Evolutionary conservation across 352 stramenopile species (phyloP).

Genomic region (Halophytophthora batemanensis): DNA sequence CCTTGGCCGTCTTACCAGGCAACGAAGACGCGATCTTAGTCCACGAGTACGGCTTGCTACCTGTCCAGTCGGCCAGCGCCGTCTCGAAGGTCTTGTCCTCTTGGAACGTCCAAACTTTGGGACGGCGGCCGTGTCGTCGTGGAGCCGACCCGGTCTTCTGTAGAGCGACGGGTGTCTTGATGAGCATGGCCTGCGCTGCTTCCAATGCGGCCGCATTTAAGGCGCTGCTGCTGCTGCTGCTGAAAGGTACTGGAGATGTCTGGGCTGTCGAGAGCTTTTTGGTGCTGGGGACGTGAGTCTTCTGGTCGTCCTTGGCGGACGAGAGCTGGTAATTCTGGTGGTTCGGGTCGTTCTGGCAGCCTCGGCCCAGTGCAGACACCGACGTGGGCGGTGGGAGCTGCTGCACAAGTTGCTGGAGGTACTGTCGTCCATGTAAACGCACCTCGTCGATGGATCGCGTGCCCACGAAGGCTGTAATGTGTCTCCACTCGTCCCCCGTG

Average conservation of each 20-base stretch:
- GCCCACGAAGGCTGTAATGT: constrained; percentile 70
- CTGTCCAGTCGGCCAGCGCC: constrained; percentile 56
- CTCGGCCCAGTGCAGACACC: constrained; percentile 7
- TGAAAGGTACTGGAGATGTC: background rate
- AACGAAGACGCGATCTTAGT: constrained; percentile 65
- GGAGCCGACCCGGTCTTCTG: constrained; percentile 11
- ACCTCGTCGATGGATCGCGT: constrained; percentile 69
- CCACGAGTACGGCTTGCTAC: constrained; percentile 71
- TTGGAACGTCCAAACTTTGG: constrained; percentile 74
- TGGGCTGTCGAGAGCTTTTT: constrained; percentile 5
- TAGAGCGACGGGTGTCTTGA: constrained; percentile 1
- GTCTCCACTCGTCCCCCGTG: constrained; percentile 60
- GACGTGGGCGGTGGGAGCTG: constrained; percentile 20
- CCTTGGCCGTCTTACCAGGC: constrained; percentile 71
- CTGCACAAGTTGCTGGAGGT: constrained; percentile 73
- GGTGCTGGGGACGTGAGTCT: constrained; percentile 7
- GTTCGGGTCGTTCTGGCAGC: constrained; percentile 29
- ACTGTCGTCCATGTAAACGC: constrained; percentile 59
- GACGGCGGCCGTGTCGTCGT: constrained; percentile 21
- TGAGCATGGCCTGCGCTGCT: constrained; percentile 25
- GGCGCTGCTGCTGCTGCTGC: constrained; percentile 11
- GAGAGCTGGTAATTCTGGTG: constrained; percentile 22
- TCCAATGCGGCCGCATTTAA: constrained; percentile 26
- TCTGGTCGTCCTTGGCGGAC: constrained; percentile 8
- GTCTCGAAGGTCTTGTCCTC: constrained; percentile 83